Evolutionary conservation across 2,329 filamentous ascomycete species (phyloP).

Genomic region (Diaporthe nobilis): DNA sequence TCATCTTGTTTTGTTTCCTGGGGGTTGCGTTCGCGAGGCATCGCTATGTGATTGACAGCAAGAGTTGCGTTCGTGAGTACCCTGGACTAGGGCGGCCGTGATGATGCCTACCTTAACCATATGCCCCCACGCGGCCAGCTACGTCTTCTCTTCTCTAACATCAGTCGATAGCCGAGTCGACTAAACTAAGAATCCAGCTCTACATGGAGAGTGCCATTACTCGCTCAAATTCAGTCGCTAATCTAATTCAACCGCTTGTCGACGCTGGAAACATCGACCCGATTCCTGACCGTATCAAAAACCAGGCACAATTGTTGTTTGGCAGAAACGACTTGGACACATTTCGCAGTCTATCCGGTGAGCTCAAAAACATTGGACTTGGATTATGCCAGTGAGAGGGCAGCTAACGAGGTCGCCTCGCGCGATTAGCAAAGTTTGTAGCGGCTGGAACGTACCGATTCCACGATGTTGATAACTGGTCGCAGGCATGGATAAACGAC

Average conservation of each 20-base stretch:
- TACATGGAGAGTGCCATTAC: slow-evolving; percentile 11
- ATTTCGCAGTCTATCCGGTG: slow-evolving; percentile 4
- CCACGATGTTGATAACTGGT: slow-evolving; percentile 10
- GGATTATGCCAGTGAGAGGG: background rate
- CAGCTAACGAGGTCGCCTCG: slow-evolving; percentile 14
- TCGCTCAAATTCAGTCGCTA: background rate
- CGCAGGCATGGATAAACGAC: background rate
- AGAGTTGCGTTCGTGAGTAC: slow-evolving; percentile 13
- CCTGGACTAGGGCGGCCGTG: slow-evolving; percentile 5
- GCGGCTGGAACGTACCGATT: slow-evolving; percentile 3
- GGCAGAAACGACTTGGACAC: background rate
- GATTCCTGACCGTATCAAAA: slow-evolving; percentile 3
- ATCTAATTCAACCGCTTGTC: slow-evolving; percentile 11
- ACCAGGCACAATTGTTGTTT: slow-evolving; percentile 13
- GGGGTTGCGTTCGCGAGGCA: slow-evolving; percentile 2
- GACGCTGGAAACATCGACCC: background rate
- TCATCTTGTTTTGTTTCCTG: slow-evolving; percentile 7
- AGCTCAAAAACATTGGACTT: background rate
- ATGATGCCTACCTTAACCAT: slow-evolving; percentile 1
- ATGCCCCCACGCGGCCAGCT: background rate
- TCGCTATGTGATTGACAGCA: slow-evolving; percentile 18
- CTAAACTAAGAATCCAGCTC: background rate
- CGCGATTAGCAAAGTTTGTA: slow-evolving; percentile 11
- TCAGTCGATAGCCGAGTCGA: slow-evolving; percentile 2
- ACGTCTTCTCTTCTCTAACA: slow-evolving; percentile 15